Evolutionary conservation across 129 eudicot species (phyloP), one percentile per base, ranked within the genome.

Genomic region (Apium graveolens): DNA sequence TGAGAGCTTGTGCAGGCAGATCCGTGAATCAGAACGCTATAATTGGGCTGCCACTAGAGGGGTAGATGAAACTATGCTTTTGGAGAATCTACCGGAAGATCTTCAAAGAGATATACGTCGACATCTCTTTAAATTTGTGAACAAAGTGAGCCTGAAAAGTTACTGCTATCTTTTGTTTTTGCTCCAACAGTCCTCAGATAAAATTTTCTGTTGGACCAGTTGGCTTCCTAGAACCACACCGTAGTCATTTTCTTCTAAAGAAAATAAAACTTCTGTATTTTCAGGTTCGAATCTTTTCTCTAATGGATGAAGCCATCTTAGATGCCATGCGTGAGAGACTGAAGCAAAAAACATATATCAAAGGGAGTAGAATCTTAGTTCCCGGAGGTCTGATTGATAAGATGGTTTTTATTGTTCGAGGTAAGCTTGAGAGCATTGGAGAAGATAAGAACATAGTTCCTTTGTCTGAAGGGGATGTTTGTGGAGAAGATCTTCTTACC

Each of bases 401-500:
- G 77, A 92, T 92, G 93, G 89, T 92, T 5, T 92, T 92, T 73
- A 88, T 92, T 80, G 89, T 92, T 60, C 84, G 96, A 39, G 97
- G 97, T 41, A 87, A 88, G 63, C 80, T 92, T 89, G 89, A 88
- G 71, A 90, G 91, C 82, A 62, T 78, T 14, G 98, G 89, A 48
- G 87, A 87, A 78, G 98, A 90, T 75, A 84, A 81, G 29, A 81
- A 72, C 76, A 74, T 0, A 46, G 82, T 78, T 69, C 83, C 88
- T 17, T 77, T 90, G 80, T 69, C 82, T 1, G 98, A 93, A 74
- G 94, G 96, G 39, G 93, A 87, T 80, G 92, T 83, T 76, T 90
- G 93, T 78, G 98, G 98, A 24, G 98, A 93, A 87, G 98, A 93
- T 83, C 98, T 93, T 73, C 93, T 93, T 46, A 87, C 65, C 32